A percentile compares a stretch with the other conserved stretches of the same genome.
These are phyloP conservation scores for Kodamaea fungicola DNA, from an alignment of 1,139 yeast species.

Conservation along the genomic window DNA sequence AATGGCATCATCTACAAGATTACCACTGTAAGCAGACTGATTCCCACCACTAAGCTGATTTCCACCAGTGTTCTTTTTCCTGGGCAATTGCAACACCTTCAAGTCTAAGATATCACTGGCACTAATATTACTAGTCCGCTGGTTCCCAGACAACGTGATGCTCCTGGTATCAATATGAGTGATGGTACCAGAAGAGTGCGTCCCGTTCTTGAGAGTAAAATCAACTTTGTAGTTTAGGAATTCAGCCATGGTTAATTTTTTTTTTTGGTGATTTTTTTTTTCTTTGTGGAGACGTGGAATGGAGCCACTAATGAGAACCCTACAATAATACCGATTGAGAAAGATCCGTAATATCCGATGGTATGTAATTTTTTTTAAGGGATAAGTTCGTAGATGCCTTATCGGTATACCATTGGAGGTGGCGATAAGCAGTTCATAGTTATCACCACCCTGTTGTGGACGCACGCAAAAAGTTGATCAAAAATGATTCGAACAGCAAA, in stretches of 20 bases:
- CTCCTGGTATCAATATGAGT: constrained; percentile 38
- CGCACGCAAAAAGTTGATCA: neutral
- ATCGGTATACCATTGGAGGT: too few relatives aligned
- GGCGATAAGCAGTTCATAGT: too few relatives aligned
- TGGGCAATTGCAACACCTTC: constrained; percentile 48
- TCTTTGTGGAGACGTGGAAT: too few relatives aligned
- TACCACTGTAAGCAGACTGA: neutral
- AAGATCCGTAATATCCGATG: too few relatives aligned
- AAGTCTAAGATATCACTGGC: constrained; percentile 44
- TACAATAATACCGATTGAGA: too few relatives aligned
- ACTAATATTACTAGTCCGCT: constrained; percentile 16
- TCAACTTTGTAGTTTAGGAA: constrained; percentile 56
- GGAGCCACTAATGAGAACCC: too few relatives aligned
- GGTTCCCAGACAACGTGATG: constrained; percentile 27
- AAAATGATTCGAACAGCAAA: too few relatives aligned
- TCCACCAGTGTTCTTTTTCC: constrained; percentile 8
- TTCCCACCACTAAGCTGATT: neutral
- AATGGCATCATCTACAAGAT: constrained; percentile 25
- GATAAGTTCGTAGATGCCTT: too few relatives aligned
- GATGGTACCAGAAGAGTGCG: constrained; percentile 45
- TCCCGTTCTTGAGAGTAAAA: constrained; percentile 45
- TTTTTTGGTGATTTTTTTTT: too few relatives aligned
- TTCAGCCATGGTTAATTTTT: constrained; percentile 24
- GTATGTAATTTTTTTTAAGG: too few relatives aligned
- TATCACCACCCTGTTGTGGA: too few relatives aligned